Conservation (phyloP, 83 land plant genomes). For the Picea abies region DNA sequence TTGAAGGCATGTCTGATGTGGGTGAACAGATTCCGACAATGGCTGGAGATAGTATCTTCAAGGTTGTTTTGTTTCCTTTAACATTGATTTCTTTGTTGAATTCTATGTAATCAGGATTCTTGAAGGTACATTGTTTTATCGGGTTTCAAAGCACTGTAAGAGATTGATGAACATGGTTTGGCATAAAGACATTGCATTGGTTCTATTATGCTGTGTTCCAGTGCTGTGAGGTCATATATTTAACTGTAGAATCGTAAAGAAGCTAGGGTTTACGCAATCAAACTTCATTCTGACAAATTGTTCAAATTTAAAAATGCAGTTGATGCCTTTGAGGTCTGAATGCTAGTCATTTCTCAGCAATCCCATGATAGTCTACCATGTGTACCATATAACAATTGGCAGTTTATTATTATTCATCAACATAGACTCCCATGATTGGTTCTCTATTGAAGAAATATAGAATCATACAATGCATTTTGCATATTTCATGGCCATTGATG, state of each 20-base stretch:
- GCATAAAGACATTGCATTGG: background rate
- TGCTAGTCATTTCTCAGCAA: background rate
- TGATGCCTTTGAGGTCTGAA: background rate
- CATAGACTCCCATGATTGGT: background rate
- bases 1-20: constrained; percentile 10
- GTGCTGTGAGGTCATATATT: background rate
- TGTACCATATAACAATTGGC: background rate
- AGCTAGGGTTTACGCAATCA: background rate
- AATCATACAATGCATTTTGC: too few species aligned
- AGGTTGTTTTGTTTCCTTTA: constrained; percentile 35
- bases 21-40: constrained; percentile 34
- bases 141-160: background rate
- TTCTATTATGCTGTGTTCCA: background rate
- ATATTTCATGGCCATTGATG: too few species aligned
- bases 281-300: background rate
- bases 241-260: background rate
- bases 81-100: background rate
- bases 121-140: background rate
- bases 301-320: background rate
- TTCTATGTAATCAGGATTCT: background rate
- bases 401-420: background rate
- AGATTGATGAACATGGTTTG: background rate
- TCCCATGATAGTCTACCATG: background rate
- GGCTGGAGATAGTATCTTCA: constrained; percentile 59
- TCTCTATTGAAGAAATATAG: background rate